Base-by-base conservation (phyloP, 371 early-diverging fungal genomes). In the Zychaea mexicana region DNA sequence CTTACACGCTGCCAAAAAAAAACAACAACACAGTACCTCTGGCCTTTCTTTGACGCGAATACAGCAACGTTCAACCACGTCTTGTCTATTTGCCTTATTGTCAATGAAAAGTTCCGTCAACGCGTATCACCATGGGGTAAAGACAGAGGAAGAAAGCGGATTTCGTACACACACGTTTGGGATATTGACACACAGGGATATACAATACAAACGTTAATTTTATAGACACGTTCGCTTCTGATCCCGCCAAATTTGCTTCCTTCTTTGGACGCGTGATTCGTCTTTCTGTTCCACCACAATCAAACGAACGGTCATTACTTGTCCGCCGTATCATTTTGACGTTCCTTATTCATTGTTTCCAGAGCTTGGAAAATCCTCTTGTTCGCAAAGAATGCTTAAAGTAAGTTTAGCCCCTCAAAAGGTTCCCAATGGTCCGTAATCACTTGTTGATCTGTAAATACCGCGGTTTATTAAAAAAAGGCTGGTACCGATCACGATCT, bases 101-200 rank as follows among this genome's bases (percentile, higher is more conserved):
- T 94, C n/a, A 94, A 92, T 71, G 96, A 95, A 69, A 96, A 95
- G 75, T 85, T 83, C 65, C 86, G 88, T 15, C 82, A 90, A 58
- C 77, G 85, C 15, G 83, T 89, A 38, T 61, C 84, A 13, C 77
- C 81, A 3, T 90, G 88, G 88, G 85, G 85, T 81, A 84, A 62
- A 63, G n/a, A n/a, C n/a, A n/a, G n/a, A n/a, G n/a, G n/a, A n/a
- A n/a, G n/a, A n/a, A n/a, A n/a, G n/a, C n/a, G n/a, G n/a, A n/a
- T n/a, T n/a, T n/a, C n/a, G n/a, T n/a, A n/a, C n/a, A n/a, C n/a
- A n/a, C n/a, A n/a, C n/a, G n/a, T n/a, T n/a, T n/a, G n/a, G n/a
- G n/a, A n/a, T 42, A n/a, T 32, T 60, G 21, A 42, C 2, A 57
- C 58, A 19, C 52, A n/a, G 9, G 42, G 30, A n/a, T n/a, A n/a